Conservation (phyloP, 495 filamentous ascomycete genomes). For the Neurospora sp. region DNA sequence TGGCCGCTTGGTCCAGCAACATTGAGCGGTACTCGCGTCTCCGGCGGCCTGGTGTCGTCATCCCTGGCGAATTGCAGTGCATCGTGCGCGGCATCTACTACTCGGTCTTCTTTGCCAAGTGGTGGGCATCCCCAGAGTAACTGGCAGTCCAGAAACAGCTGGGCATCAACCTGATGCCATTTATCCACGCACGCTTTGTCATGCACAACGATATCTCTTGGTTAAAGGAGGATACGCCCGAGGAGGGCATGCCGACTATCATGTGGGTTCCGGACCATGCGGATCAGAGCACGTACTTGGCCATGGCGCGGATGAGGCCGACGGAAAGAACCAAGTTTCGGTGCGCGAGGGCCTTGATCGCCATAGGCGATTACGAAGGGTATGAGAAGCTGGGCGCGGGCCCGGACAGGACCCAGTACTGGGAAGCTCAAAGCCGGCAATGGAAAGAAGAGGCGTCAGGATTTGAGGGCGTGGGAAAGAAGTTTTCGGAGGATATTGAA, state of each 20-base stretch:
- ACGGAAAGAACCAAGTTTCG: neutral
- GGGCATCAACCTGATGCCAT: neutral
- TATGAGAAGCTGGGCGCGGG: neutral
- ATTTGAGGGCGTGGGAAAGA: neutral
- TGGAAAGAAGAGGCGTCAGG: neutral
- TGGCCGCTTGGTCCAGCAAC: conserved; percentile 12
- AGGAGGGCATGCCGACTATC: neutral
- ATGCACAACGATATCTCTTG: neutral
- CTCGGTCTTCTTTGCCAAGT: conserved; percentile 6
- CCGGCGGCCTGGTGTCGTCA: conserved; percentile 2
- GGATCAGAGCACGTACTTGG: neutral
- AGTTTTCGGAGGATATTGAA: neutral
- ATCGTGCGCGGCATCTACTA: conserved; percentile 9
- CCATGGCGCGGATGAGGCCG: neutral
- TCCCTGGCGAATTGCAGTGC: conserved; percentile 1
- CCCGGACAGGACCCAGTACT: neutral
- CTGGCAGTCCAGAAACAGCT: neutral
- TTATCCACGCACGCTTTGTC: neutral
- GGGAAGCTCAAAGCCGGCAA: neutral
- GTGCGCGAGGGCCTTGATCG: neutral
- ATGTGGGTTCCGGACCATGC: neutral
- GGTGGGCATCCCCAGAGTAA: neutral
- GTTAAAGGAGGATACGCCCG: neutral
- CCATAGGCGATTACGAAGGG: neutral
- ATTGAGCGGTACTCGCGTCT: conserved; percentile 10